These are phyloP conservation scores for Candida gigantensis DNA, from an alignment of 1,139 yeast species.

Conservation along the genomic window DNA sequence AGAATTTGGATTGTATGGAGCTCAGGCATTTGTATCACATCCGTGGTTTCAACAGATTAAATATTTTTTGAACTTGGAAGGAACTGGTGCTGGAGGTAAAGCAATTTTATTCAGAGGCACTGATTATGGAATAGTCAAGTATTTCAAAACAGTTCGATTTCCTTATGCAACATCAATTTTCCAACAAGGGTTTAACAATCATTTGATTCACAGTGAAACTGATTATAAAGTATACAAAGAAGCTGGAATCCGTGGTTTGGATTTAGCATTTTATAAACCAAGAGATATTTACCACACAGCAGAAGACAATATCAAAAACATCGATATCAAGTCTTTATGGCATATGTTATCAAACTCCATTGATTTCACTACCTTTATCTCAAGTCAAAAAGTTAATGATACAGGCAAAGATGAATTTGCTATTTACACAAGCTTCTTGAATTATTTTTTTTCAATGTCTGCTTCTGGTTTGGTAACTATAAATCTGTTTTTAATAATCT, in stretches of 20 bases:
- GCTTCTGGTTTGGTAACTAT: slow-evolving; percentile 44
- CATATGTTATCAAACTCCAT: slow-evolving; percentile 77
- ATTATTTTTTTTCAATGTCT: slow-evolving; percentile 58
- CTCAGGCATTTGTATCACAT: slow-evolving; percentile 70
- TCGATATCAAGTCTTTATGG: slow-evolving; percentile 69
- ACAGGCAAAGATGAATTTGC: slow-evolving; percentile 45
- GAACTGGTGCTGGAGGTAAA: slow-evolving; percentile 94
- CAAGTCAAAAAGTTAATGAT: slow-evolving; percentile 43
- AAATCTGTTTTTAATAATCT: slow-evolving; percentile 51
- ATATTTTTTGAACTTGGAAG: slow-evolving; percentile 82
- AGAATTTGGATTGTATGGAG: slow-evolving; percentile 87
- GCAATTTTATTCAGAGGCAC: slow-evolving; percentile 84
- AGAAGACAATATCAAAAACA: slow-evolving; percentile 66
- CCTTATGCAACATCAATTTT: slow-evolving; percentile 80
- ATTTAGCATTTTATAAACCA: slow-evolving; percentile 61
- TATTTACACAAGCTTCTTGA: slow-evolving; percentile 62
- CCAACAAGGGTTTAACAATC: slow-evolving; percentile 78
- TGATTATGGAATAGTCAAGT: slow-evolving; percentile 63
- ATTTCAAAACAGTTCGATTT: slow-evolving; percentile 50
- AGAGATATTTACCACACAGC: slow-evolving; percentile 81
- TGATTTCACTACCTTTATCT: slow-evolving; percentile 50
- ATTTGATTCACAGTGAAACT: slow-evolving; percentile 78
- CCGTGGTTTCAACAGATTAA: slow-evolving; percentile 68
- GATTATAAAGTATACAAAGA: slow-evolving; percentile 75
- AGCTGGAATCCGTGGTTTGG: slow-evolving; percentile 79